Evolutionary conservation across 371 early-diverging fungal species (phyloP).

Genomic region (Mortierella sp.): DNA sequence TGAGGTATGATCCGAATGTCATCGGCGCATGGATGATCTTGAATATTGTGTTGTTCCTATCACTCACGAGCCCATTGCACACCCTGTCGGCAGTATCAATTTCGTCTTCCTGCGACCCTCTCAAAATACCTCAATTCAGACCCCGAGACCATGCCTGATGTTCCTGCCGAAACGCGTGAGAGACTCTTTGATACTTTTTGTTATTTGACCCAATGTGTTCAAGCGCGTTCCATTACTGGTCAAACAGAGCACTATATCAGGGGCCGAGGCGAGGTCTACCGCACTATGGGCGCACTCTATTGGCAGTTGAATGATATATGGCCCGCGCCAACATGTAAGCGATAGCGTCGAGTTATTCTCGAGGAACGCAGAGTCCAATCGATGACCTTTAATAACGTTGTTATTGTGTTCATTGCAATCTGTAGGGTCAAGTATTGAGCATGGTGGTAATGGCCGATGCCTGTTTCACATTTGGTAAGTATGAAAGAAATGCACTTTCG

Average conservation of each 20-base stretch:
- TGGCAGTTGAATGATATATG: slow-evolving; percentile 54
- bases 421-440: slow-evolving; percentile 51
- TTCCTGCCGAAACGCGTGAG: slow-evolving; percentile 6
- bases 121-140: slow-evolving; percentile 21
- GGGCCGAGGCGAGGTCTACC: slow-evolving; percentile 6
- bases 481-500: too few species aligned
- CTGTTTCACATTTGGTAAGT: too few species aligned
- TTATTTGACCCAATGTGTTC: slow-evolving; percentile 37
- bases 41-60: not conserved
- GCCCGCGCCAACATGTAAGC: slow-evolving; percentile 49
- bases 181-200: slow-evolving; percentile 31
- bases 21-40: not conserved
- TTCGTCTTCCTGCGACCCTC: slow-evolving; percentile 14
- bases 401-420: not conserved
- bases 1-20: slow-evolving; percentile 14
- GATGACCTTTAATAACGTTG: not conserved
- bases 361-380: not conserved
- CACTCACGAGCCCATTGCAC: too few species aligned
- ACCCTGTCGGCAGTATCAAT: slow-evolving; percentile 42
- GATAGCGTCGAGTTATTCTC: too few species aligned
- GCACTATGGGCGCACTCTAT: slow-evolving; percentile 50
- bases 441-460: slow-evolving; percentile 18
- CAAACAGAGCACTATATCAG: slow-evolving; percentile 48
- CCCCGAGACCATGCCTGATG: not conserved
- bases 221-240: slow-evolving; percentile 32